Evolutionary conservation across 441 rosid genomes (phyloP).

Genomic region (Populus hybrid): DNA sequence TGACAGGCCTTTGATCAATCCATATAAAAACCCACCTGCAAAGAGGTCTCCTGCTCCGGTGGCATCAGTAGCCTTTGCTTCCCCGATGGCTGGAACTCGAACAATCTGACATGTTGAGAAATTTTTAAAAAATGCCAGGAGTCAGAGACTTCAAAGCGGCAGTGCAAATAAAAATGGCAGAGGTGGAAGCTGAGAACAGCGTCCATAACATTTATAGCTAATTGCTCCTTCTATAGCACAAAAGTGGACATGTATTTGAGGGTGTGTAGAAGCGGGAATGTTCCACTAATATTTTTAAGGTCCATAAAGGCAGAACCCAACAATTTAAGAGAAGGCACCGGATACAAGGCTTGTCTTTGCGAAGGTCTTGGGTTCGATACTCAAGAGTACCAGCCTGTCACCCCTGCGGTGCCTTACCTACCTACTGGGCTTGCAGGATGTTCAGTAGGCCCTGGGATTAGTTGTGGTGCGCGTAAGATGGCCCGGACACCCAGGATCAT

Average conservation of each 20-base stretch:
- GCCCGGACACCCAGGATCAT: too few relatives aligned
- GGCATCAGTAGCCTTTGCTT: constrained; percentile 67
- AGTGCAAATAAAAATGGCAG: not conserved
- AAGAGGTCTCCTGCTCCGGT: constrained; percentile 95
- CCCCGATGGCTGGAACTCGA: constrained; percentile 69
- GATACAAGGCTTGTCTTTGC: too few relatives aligned
- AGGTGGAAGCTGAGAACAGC: not conserved
- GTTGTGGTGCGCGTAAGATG: too few relatives aligned
- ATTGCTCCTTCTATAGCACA: not conserved
- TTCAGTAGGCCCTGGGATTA: too few relatives aligned
- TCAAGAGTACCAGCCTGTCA: too few relatives aligned
- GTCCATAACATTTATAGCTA: not conserved
- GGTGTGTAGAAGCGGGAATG: not conserved
- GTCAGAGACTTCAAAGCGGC: not conserved
- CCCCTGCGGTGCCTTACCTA: too few relatives aligned
- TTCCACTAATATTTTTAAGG: not conserved
- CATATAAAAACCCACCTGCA: constrained; percentile 84
- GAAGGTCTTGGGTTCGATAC: too few relatives aligned
- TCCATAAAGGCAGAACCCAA: not conserved
- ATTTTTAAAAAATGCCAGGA: not conserved
- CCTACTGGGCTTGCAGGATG: too few relatives aligned
- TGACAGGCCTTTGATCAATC: constrained; percentile 66
- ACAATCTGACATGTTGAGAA: constrained; percentile 50
- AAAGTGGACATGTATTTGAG: not conserved
- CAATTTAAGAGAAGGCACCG: too few relatives aligned